Base-by-base conservation (phyloP, 495 filamentous ascomycete genomes). In the Monascus purpureus region DNA sequence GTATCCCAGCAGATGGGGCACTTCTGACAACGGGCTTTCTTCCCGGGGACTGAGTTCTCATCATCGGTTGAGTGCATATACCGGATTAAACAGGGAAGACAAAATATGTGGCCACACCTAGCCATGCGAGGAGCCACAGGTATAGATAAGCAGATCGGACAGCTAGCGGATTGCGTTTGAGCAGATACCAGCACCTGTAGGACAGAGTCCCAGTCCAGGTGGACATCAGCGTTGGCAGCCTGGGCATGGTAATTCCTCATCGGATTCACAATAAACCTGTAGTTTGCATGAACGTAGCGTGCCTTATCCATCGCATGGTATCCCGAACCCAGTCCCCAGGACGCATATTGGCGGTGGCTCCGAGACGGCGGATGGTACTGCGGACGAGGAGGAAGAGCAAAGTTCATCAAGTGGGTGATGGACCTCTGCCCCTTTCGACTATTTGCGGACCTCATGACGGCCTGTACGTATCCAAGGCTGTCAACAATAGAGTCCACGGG, bases 121-220 rank as follows among this genome's bases (percentile, higher is more conserved):
- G 90, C 86, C 90, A 97, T 97, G 35, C 92, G 78, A 17, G 90
- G 88, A 3, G 90, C 90, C 4, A 93, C 83, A 0, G 90, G 88
- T 22, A 71, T 77, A 1, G 81, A 93, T 14, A 97, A 62, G 46
- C 90, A 97, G 27, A 97, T 96, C 0, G 90, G 90, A 51, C 90
- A 97, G 20, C 77, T 80, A 3, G 88, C 70, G 20, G 72, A 66
- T 55, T 97, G 90, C 1, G 87, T 93, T 51, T 85, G 75, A 28
- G 80, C 73, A 6, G 90, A 96, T 1, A 80, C 90, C 25, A 97
- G 64, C 28, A 97, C 77, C 49, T 97, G 90, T 25, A 94, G 67
- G 7, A 96, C 81, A 36, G 81, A 75, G 30, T 73, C 67, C 90
- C 90, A 97, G 33, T 94, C 82, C 29, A 97, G 57, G 47, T 90